phyloP scores from a whole-genome alignment of 352 stramenopile genomes.

The Globisporangium spiculum region DNA sequence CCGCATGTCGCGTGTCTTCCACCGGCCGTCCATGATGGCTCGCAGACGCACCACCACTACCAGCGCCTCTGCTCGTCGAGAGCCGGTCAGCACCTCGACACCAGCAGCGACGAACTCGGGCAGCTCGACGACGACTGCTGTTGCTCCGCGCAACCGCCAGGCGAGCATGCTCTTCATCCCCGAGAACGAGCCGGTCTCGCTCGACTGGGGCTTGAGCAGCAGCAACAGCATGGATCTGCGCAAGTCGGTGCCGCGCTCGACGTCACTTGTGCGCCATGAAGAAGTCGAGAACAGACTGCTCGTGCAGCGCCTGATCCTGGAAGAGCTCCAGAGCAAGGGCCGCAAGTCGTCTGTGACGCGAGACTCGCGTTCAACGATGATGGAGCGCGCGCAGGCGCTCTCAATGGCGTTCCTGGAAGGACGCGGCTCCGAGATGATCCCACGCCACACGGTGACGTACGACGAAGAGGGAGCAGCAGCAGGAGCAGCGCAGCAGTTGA shows the following conservation, averaged over 20 bases:
- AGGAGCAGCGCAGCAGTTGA: constrained; percentile 7
- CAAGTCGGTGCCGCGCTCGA: constrained; percentile 4
- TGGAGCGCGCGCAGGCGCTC: constrained; percentile 15
- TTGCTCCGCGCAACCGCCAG: neutral
- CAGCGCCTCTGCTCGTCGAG: neutral
- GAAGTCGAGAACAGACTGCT: constrained; percentile 9
- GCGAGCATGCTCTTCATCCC: constrained; percentile 12
- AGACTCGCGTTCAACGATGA: constrained; percentile 10
- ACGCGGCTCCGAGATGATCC: constrained; percentile 12
- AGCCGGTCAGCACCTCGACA: neutral
- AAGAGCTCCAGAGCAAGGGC: constrained; percentile 13
- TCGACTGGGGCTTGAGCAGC: constrained; percentile 15
- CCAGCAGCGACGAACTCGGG: neutral
- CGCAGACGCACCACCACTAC: neutral
- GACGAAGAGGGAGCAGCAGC: neutral
- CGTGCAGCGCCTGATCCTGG: constrained; percentile 17
- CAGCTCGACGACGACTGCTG: neutral
- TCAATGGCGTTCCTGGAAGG: constrained; percentile 13
- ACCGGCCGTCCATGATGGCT: constrained; percentile 4
- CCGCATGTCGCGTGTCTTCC: constrained; percentile 14
- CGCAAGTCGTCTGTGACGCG: neutral
- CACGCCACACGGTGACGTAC: neutral
- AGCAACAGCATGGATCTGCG: constrained; percentile 15
- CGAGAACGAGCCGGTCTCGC: constrained; percentile 15
- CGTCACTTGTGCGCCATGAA: neutral